phyloP scores from a whole-genome alignment of 2,329 filamentous ascomycete species.

The Alternaria ethzedia region DNA sequence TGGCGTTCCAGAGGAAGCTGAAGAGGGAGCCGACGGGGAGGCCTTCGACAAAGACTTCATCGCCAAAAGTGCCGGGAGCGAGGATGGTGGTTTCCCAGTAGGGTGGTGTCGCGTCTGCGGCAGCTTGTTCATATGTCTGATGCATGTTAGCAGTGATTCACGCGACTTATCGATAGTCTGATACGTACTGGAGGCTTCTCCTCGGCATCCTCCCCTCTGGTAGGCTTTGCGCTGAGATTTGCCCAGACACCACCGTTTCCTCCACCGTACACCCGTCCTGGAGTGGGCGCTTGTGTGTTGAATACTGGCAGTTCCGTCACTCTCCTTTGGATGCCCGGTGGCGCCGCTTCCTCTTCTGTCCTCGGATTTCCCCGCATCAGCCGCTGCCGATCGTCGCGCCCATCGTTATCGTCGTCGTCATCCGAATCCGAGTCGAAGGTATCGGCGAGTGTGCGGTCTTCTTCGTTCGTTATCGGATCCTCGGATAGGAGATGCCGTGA shows the following conservation, averaged over 20 bases:
- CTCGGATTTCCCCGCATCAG: slow-evolving; percentile 73
- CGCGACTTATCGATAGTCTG: neutral
- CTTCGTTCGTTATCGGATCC: slow-evolving; percentile 60
- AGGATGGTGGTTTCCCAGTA: slow-evolving; percentile 99
- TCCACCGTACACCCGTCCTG: slow-evolving; percentile 68
- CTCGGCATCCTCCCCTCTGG: slow-evolving; percentile 79
- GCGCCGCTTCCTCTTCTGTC: slow-evolving; percentile 31
- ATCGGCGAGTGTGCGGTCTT: slow-evolving; percentile 85
- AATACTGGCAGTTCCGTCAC: slow-evolving; percentile 64
- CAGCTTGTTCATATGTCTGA: slow-evolving; percentile 97
- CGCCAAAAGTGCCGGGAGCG: slow-evolving; percentile 85
- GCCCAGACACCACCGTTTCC: slow-evolving; percentile 95
- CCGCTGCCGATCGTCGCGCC: slow-evolving; percentile 82
- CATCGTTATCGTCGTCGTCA: slow-evolving; percentile 67
- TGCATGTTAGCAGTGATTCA: slow-evolving; percentile 43
- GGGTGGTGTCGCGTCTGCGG: slow-evolving; percentile 91
- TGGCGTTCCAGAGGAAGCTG: slow-evolving; percentile 85
- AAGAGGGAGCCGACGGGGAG: slow-evolving; percentile 90
- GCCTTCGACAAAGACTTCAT: slow-evolving; percentile 97
- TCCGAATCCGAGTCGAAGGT: slow-evolving; percentile 84
- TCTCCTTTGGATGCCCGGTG: slow-evolving; percentile 53
- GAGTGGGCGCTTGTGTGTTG: slow-evolving; percentile 46
- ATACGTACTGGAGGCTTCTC: slow-evolving; percentile 87
- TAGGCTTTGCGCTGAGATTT: slow-evolving; percentile 89
- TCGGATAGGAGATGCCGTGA: slow-evolving; percentile 61